Evolutionary conservation across 176 grass and related monocot species (phyloP), one percentile per base, ranked within the genome.

Genomic region (Cenchrus fungigraminus): DNA sequence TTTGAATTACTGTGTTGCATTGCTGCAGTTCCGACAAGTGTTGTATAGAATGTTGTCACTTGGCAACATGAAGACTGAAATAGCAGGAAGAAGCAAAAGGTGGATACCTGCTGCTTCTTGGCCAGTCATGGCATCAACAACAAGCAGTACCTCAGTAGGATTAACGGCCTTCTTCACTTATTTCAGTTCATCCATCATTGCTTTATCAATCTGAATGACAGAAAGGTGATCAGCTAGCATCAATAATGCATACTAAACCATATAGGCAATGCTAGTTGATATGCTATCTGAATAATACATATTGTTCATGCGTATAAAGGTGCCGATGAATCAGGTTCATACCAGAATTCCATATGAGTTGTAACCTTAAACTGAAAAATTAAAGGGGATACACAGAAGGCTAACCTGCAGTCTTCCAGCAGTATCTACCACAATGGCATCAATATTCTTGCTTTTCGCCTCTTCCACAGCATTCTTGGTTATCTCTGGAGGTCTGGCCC

Each of bases 51-150:
- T 83, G 7, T 54, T 46, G 49, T 20, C 9, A 1, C 15, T 32
- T 70, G 51, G 53, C 37, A 68, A 43, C 63, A 17, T 25, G 17
- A 17, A 66, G 14, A 59, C 6, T 80, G 1, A 12, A 59, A 85
- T 28, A 34, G 28, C 19, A 71, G 34, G n/a, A 59, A 82, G 37
- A 75, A 69, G 43, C 37, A 68, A 47, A 42, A 84, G 52, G 42
- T 53, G 3, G 17, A 80, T 91, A 96, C 97, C 97, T 81, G 94
- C 97, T 73, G 97, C 97, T 96, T 99, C 97, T 79, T 99, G 94
- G 14, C 97, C 97, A 89, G 91, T 96, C 97, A 99, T 99, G 73
- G 94, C 97, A 91, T 99, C 97, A 80, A 96, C 97, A 34, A 99
- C 97, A 82, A 99, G 90, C 67, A 99, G 82, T 91, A 96, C 87